Percentiles rank a stretch among this genome's conserved stretches.
phyloP scores from a whole-genome alignment of 176 grass and related monocot genomes.

The Zea luxurians region DNA sequence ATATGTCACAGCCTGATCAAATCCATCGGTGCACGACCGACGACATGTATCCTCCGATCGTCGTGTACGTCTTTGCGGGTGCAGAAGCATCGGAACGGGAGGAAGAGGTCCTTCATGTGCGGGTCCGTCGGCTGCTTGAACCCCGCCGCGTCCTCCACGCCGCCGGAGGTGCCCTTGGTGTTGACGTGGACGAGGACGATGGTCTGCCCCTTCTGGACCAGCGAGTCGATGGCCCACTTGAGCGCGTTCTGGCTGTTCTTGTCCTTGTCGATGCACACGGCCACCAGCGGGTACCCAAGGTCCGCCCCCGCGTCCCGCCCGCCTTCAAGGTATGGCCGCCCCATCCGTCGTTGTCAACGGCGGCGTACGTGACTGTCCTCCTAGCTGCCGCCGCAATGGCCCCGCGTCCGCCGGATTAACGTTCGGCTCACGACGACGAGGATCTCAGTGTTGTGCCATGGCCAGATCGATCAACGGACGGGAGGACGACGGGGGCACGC shows the following conservation, averaged over 20 bases:
- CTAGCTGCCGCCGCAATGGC: not conserved
- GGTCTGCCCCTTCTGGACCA: constrained; percentile 62
- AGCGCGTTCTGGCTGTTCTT: constrained; percentile 80
- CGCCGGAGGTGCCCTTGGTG: constrained; percentile 56
- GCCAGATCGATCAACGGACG: not conserved
- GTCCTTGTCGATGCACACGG: constrained; percentile 79
- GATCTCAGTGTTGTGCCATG: constrained; percentile 15
- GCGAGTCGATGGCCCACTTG: constrained; percentile 74
- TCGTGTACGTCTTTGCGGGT: constrained; percentile 57
- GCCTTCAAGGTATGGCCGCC: constrained; percentile 36
- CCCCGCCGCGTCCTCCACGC: constrained; percentile 45
- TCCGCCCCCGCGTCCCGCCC: not conserved
- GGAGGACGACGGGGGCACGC: not conserved
- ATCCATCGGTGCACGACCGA: not conserved
- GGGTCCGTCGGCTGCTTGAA: constrained; percentile 69
- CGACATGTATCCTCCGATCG: no score
- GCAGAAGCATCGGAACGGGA: constrained; percentile 88
- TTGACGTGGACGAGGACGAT: constrained; percentile 81
- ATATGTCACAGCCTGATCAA: no score
- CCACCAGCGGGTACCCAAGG: constrained; percentile 51
- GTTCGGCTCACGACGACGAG: not conserved
- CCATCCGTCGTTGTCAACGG: constrained; percentile 35
- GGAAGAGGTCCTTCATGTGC: constrained; percentile 58
- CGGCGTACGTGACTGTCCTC: not conserved
- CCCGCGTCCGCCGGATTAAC: no score